Base-by-base conservation (phyloP, 331 rosid genomes). In the Saraca asoca region DNA sequence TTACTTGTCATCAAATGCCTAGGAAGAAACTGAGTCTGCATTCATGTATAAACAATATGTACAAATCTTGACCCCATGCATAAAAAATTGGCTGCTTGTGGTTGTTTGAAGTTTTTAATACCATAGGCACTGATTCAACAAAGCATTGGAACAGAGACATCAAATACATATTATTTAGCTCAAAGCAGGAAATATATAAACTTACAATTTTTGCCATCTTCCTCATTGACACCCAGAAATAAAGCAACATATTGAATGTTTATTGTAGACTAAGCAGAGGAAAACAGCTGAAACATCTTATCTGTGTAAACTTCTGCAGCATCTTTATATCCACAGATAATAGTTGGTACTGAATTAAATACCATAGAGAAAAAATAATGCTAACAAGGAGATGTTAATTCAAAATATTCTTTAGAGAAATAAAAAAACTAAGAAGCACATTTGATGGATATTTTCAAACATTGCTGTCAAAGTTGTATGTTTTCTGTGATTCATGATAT, bases 251-350 rank as follows among this genome's bases (percentile, higher is more conserved):
- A 83, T 50, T 80, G 86, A 76, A 87, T 56, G 73, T 84, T 75
- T 71, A 87, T 84, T 14, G 90, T 79, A 20, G 90, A 87, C 75
- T 82, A 87, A 45, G 89, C 94, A 58, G 88, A 77, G 60, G 62
- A 72, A 72, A 87, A 58, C 54, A 84, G 77, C 79, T 84, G 82
- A 63, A 72, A 72, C 71, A 72, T 72, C 77, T 41, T 45, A 50
- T 54, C 55, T 34, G 58, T 54, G 65, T 72, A 72, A 34, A 64
- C 58, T 29, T 72, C 77, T 72, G 77, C 43, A 39, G 11, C 8
- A 39, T 7, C 2, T 39, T 39, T 39, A 39, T 39, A 7, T 7
- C 11, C 11, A 39, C 10, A 39, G 5, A 39, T 7, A 49, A 49
- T 20, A 9, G 17, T 49, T 17, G 12, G 5, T 7, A 16, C 13